Base-by-base conservation (phyloP, 2,329 filamentous ascomycete species). In the Aspergillus ibericus region DNA sequence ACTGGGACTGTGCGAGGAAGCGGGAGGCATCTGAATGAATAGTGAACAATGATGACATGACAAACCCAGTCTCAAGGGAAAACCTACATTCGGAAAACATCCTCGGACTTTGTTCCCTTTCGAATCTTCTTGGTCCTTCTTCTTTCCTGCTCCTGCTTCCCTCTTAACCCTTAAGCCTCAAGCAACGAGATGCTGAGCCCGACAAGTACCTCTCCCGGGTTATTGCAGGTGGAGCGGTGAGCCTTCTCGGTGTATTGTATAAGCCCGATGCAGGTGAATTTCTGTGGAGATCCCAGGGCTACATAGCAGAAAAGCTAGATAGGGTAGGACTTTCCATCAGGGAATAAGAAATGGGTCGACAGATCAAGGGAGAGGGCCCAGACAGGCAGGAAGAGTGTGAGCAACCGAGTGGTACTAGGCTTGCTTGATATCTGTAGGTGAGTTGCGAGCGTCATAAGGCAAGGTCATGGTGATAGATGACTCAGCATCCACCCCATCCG, bases 1-100 rank as follows among this genome's bases (percentile, higher is more conserved):
- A 96, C 81, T 96, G 93, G 66, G 93, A 97, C 85, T 98, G 95
- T 61, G 93, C 91, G 69, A 99, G 87, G 76, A 99, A 99, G 68
- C 89, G 89, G 66, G 93, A 98, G 70, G 95, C 95, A 88, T 98
- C 95, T 79, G 16, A 40, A 38, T 50, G 38, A 42, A 13, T 44
- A 36, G 53, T 60, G 29, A 59, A 52, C 42, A 38, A 59, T 42
- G 29, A 42, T n/a, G 29, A 44, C 20, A 22, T 20, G 22, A 6
- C 6, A 9, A 10, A 9, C 8, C 13, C 15, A 32, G 16, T 35
- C 9, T 29, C n/a, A 53, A 32, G 13, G 47, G 25, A 32, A 51
- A 40, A 22, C 91, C 80, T 83, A 96, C 92, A 96, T 87, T 96
- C 92, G 58, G 92, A 96, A 79, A 92, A 92, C 89, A 92, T 92